Evolutionary conservation across 176 grass and related monocot species (phyloP).

Genomic region (Triticum timopheevii): DNA sequence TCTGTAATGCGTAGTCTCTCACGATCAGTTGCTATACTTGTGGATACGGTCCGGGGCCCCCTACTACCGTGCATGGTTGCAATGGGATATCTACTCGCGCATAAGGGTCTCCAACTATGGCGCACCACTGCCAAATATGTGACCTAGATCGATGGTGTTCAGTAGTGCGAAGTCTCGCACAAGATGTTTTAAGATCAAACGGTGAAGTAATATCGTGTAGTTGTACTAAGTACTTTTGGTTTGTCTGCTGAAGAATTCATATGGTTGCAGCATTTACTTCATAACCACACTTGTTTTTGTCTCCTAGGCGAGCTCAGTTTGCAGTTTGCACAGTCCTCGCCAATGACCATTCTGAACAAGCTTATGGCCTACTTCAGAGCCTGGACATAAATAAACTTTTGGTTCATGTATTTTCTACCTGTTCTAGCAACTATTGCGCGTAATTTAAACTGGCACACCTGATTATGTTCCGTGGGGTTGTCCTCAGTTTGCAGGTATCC

Average conservation of each 20-base stretch:
- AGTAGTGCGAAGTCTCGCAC: no score
- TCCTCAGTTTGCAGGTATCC: slow-evolving; percentile 62
- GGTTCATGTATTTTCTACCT: slow-evolving; percentile 39
- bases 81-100: no score
- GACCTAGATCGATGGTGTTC: no score
- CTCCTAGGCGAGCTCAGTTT: slow-evolving; percentile 41
- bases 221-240: slow-evolving; percentile 15
- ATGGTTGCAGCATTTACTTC: slow-evolving; percentile 31
- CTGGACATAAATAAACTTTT: slow-evolving; percentile 59
- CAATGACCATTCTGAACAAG: slow-evolving; percentile 20
- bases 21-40: no score
- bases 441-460: slow-evolving; percentile 1
- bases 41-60: no score
- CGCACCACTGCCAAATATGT: no score
- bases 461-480: background rate
- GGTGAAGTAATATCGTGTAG: slow-evolving; percentile 40
- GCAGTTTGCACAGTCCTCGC: slow-evolving; percentile 50
- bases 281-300: slow-evolving; percentile 38
- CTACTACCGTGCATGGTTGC: no score
- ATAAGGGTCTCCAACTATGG: no score
- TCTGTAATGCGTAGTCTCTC: no score
- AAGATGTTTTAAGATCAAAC: slow-evolving; percentile 40
- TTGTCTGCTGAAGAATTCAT: background rate
- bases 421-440: background rate
- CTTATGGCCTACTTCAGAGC: slow-evolving; percentile 28